These are phyloP conservation scores for Lipomyces lipofer DNA, from an alignment of 805 yeast species.

Conservation along the genomic window DNA sequence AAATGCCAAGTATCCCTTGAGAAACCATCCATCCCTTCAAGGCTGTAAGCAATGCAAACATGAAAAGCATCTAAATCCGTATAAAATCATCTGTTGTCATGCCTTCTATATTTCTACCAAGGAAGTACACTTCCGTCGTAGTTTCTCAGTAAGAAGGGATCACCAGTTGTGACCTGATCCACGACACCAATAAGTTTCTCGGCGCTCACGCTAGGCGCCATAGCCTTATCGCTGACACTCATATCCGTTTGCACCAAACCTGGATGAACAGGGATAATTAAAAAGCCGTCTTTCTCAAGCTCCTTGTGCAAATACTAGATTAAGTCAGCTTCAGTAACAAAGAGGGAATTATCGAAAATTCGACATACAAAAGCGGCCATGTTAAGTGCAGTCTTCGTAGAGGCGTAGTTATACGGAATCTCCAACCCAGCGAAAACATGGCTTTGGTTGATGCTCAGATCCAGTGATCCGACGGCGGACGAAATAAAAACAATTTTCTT, in stretches of 20 bases:
- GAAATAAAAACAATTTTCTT: constrained; percentile 7
- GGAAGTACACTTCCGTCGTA: neutral
- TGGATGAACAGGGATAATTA: neutral
- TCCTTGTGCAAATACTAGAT: neutral
- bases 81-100: no score
- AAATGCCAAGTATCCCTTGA: no score
- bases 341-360: neutral
- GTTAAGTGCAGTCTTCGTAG: neutral
- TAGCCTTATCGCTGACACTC: neutral
- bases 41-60: no score
- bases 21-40: no score
- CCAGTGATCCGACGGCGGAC: neutral
- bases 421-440: neutral
- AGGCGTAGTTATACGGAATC: neutral
- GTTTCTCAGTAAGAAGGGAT: neutral
- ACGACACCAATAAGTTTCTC: neutral
- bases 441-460: neutral
- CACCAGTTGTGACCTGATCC: neutral
- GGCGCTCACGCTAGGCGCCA: neutral
- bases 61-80: no score
- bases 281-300: neutral
- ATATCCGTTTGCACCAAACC: neutral
- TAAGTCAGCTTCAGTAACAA: neutral
- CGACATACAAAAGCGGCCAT: neutral
- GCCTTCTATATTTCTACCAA: no score